Evolutionary conservation across 2,329 filamentous ascomycete genomes (phyloP), one percentile per base, ranked within the genome.

Genomic region (Pseudogymnoascus sp.): DNA sequence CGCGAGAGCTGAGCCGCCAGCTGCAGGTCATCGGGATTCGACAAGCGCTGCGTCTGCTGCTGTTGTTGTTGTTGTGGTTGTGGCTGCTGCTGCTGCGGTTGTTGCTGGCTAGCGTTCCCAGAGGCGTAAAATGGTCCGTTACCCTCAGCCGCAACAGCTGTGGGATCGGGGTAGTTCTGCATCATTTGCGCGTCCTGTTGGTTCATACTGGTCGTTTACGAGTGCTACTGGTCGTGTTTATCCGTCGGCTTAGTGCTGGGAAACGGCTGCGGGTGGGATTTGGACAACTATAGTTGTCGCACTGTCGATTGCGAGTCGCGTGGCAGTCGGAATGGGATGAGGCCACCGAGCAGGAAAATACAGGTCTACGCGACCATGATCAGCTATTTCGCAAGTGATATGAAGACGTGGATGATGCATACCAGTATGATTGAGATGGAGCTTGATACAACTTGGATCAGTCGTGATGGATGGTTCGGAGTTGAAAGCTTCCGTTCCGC

Each of bases 11-110:
- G 56, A 14, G 56, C 56, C 21, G 56, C 56, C 3, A 60, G 16
- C 63, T 75, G 73, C 14, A 80, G 74, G 64, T 80, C 78, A 66
- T 82, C 79, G 64, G 78, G 66, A 46, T 68, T 69, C 11, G 68
- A 63, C n/a, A 68, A 64, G 67, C 70, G 65, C 61, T 69, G 70
- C 34, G 71, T 70, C 21, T 73, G 69, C 18, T 62, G 53, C 28
- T 68, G 67, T 34, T 65, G 67, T 59, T 70, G 67, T 59, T 70
- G 65, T 62, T 68, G 70, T 38, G 71, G 70, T 53, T 70, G 69
- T 21, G 63, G 67, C 60, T 65, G 65, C 59, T 67, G 66, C 53
- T 67, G 66, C 59, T 70, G 69, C 23, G 63, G 67, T 59, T 65
- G 65, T 56, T 67, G 66, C 56, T 69, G 73, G 46, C 60, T 67